Base-by-base conservation (phyloP, 2,329 filamentous ascomycete genomes). In the Emergomyces pasteurianus region DNA sequence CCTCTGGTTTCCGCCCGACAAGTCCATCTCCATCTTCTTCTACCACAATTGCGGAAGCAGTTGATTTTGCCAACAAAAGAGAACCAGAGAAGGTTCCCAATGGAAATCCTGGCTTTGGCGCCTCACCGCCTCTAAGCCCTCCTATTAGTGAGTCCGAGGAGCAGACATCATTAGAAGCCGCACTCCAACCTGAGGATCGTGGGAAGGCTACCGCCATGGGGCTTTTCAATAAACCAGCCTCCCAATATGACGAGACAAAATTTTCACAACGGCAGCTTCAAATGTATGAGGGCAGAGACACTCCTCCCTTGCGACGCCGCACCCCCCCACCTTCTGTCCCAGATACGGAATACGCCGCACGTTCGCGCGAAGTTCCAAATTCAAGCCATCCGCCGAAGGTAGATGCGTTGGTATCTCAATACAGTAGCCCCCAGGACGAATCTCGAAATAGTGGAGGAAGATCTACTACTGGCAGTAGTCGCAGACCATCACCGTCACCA, bases 221-320 rank as follows among this genome's bases (percentile, higher is more conserved):
- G 36, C 77, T 84, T 0, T 87, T 87, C 72, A 87, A 87, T 65
- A 90, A 90, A 69, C 89, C 91, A 1, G 76, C 78, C 1, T 83
- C 87, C 58, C 83, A 85, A 8, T 96, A 94, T 66, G 90, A 95
- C 68, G 92, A 96, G 69, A 84, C 87, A 23, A 88, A 90, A 68
- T 96, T 90, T 68, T 83, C 89, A 5, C 87, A 95, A 69, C 84
- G 90, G 52, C 88, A 95, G 69, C 77, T 89, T 55, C 88, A 91
- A 71, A 83, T 96, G 71, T 88, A 92, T 64, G 83, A 88, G 68
- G 88, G 86, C 34, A 83, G 87, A 31, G 86, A 87, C 60, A 84
- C 83, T 0, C 83, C 86, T 40, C 73, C 77, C 58, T 67, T 62
- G 62, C 71, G 65, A n/a, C 69, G 68, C 34, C 67, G 66, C 23